Conservation (phyloP, 495 filamentous ascomycete genomes). For the Hyaloscypha variabilis region DNA sequence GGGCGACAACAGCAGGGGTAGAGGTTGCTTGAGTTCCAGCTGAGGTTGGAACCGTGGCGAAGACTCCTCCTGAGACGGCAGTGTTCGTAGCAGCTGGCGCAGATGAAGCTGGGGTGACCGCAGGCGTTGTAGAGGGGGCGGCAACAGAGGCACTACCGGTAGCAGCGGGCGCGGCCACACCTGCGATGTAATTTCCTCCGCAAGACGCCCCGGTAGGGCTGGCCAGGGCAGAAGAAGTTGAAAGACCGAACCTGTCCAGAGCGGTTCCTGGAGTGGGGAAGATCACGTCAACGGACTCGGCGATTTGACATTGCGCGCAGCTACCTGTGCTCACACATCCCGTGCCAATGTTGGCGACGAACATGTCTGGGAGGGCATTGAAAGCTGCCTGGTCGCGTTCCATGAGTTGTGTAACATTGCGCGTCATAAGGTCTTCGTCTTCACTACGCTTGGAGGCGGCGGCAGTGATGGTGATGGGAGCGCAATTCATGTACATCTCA, state of each 20-base stretch:
- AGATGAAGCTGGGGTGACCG: constrained; percentile 27
- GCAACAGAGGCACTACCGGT: not conserved
- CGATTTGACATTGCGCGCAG: constrained; percentile 34
- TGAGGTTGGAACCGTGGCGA: constrained; percentile 22
- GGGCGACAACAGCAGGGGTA: constrained; percentile 25
- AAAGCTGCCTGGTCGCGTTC: constrained; percentile 43
- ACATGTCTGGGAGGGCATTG: constrained; percentile 73
- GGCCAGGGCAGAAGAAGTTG: constrained; percentile 3
- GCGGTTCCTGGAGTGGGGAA: constrained; percentile 61
- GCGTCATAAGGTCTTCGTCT: constrained; percentile 18
- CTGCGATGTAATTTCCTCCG: not conserved
- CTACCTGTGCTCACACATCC: constrained; percentile 41
- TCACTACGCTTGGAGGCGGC: constrained; percentile 42
- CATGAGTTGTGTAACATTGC: constrained; percentile 15
- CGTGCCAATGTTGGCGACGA: constrained; percentile 71
- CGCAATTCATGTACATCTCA: constrained; percentile 97
- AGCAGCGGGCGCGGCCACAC: not conserved
- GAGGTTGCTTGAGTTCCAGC: not conserved
- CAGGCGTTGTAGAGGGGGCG: constrained; percentile 7
- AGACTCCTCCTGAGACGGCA: constrained; percentile 29
- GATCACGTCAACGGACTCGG: constrained; percentile 42
- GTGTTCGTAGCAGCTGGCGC: constrained; percentile 23
- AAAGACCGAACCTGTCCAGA: constrained; percentile 41
- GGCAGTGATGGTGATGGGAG: constrained; percentile 65
- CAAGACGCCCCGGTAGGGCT: constrained; percentile 7